Base-by-base conservation (phyloP, 345 rosid species). In the Linum usitatissimum region DNA sequence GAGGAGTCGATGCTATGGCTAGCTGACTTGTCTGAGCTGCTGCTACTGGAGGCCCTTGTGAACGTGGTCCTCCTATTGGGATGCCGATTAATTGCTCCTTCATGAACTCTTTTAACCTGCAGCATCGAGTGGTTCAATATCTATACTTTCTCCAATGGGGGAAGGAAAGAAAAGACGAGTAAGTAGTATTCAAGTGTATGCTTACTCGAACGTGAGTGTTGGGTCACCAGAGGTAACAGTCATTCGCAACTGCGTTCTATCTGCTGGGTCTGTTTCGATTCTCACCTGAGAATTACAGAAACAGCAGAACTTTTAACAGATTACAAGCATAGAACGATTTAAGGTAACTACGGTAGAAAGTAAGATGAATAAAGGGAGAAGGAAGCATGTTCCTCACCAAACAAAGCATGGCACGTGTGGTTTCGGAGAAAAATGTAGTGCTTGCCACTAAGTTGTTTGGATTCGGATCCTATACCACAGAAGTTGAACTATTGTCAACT, bases 231-330 rank as follows among this genome's bases (percentile, higher is more conserved):
- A 78, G 66, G 88, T 93, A 61, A 86, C 85, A 54, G 99, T 94
- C 84, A 94, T 77, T 3, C 97, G 92, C 86, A 94, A 74, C 80
- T 94, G 99, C 36, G 99, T 90, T 80, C 89, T 83, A 70, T 94
- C 99, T 3, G 99, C 87, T 18, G 97, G 99, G 68, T 94, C 99
- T 48, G 99, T 94, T 77, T 94, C 99, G 23, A 94, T 80, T 79
- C 99, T 82, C 19, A 72, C 63, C 99, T 94, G 95, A 56, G 63
- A 69, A 34, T 59, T 12, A 38, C 64, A 17, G 66, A 39, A 30
- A 53, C 23, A 38, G n/a, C n/a, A n/a, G n/a, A n/a, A 78, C 66
- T 55, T 9, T 73, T 78, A 67, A 78, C 54, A 36, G 28, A 23
- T 23, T 23, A 23, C 28, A 23, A 23, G 28, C 28, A 23, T 23